Conservation (phyloP, 306 rosid species). For the Acacia acuminata region DNA sequence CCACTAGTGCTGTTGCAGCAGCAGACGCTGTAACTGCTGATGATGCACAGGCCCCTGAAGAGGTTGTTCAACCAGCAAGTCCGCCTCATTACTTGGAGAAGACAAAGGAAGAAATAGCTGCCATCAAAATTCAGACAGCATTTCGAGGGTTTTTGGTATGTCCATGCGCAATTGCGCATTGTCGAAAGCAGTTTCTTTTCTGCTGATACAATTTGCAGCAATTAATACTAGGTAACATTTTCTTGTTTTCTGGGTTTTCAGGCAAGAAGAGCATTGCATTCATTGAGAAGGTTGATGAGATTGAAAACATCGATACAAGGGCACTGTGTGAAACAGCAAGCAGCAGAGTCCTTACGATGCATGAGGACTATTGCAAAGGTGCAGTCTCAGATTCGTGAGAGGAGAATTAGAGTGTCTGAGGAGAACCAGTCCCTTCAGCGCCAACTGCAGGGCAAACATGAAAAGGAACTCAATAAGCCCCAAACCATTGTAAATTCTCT, state of each 20-base stretch:
- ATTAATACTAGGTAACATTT: not conserved
- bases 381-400: constrained; percentile 67
- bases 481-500: constrained; percentile 48
- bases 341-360: constrained; percentile 61
- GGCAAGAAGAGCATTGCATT: constrained; percentile 80
- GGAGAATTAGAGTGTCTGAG: constrained; percentile 79
- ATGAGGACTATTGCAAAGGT: constrained; percentile 80
- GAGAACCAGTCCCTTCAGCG: constrained; percentile 73
- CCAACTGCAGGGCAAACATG: constrained; percentile 61
- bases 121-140: constrained; percentile 61
- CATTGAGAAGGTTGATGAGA: constrained; percentile 79
- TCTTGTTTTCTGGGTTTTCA: constrained; percentile 31
- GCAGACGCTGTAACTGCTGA: constrained; percentile 73
- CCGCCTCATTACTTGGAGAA: constrained; percentile 40
- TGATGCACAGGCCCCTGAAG: constrained; percentile 74
- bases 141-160: constrained; percentile 74
- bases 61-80: constrained; percentile 69
- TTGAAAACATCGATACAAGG: constrained; percentile 64
- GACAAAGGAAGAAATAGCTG: constrained; percentile 55
- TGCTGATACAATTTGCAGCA: not conserved
- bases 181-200: not conserved
- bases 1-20: constrained; percentile 52
- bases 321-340: constrained; percentile 70
- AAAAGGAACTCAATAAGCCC: constrained; percentile 56
- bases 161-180: not conserved